Conservation (phyloP, 2,329 filamentous ascomycete species). For the Calonectria henricotiae region DNA sequence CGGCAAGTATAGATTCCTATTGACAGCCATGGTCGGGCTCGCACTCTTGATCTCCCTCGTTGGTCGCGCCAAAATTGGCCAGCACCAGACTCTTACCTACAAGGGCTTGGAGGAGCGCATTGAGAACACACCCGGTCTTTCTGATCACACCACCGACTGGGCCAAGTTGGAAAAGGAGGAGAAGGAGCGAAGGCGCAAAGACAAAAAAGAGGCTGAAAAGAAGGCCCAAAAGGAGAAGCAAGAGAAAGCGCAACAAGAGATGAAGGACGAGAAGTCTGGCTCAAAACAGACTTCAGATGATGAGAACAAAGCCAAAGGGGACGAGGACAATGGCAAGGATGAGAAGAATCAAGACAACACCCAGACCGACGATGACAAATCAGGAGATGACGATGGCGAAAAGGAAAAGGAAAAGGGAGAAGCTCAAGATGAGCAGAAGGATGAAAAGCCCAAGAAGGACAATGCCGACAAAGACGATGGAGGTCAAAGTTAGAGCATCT, state of each 20-base stretch:
- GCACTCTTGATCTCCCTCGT: conserved; percentile 87
- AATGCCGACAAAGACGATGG: conserved; percentile 34
- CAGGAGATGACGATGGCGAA: conserved; percentile 40
- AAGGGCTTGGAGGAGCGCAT: conserved; percentile 61
- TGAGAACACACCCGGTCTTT: conserved; percentile 52
- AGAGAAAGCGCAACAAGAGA: conserved; percentile 53
- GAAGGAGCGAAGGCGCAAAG: conserved; percentile 57
- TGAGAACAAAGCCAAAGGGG: not conserved
- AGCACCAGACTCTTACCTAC: conserved; percentile 52
- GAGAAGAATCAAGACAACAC: conserved; percentile 40
- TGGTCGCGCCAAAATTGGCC: conserved; percentile 83
- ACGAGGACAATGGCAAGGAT: conserved; percentile 5
- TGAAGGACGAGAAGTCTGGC: conserved; percentile 54
- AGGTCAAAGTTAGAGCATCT: conserved; percentile 32
- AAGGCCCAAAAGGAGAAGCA: conserved; percentile 56
- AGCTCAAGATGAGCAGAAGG: conserved; percentile 31
- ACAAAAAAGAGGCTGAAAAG: conserved; percentile 61
- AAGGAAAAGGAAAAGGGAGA: conserved; percentile 20
- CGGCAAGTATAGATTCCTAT: conserved; percentile 88
- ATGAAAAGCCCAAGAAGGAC: conserved; percentile 10
- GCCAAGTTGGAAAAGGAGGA: conserved; percentile 63
- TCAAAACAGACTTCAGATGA: conserved; percentile 34
- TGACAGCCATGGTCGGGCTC: conserved; percentile 90
- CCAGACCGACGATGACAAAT: conserved; percentile 45
- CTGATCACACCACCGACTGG: conserved; percentile 64